Percentiles rank a stretch among this genome's conserved stretches.
phyloP scores from a whole-genome alignment of 176 grass and related monocot species.

The Triticum dicoccoides region DNA sequence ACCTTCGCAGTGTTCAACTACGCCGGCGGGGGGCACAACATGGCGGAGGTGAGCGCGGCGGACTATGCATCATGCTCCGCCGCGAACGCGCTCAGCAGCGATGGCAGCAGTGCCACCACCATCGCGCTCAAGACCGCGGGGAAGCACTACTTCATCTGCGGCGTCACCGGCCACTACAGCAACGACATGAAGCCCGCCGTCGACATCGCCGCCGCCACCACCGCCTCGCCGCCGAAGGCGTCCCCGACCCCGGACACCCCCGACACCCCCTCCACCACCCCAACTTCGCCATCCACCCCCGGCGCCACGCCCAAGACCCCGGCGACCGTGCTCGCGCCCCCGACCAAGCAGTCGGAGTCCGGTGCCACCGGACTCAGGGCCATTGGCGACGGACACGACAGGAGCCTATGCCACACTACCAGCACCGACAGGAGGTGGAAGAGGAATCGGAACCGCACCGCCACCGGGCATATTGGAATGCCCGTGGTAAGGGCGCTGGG shows the following conservation, averaged over 20 bases:
- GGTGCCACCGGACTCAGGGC: slow-evolving; percentile 30
- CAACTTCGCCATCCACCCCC: slow-evolving; percentile 29
- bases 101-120: slow-evolving; percentile 49
- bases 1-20: slow-evolving; percentile 59
- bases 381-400: too few relatives aligned
- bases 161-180: slow-evolving; percentile 59
- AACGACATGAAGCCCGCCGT: slow-evolving; percentile 75
- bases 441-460: too few relatives aligned
- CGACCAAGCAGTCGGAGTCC: slow-evolving; percentile 21
- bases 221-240: slow-evolving; percentile 11
- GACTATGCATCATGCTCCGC: slow-evolving; percentile 70
- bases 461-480: too few relatives aligned
- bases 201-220: slow-evolving; percentile 27
- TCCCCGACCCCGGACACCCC: slow-evolving; percentile 23
- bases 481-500: too few relatives aligned
- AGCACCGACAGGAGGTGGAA: too few relatives aligned
- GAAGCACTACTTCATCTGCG: slow-evolving; percentile 86
- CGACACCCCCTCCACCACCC: not conserved
- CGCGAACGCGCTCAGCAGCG: slow-evolving; percentile 50
- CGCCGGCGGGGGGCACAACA: slow-evolving; percentile 47
- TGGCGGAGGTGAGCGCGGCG: slow-evolving; percentile 60
- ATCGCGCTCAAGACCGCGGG: slow-evolving; percentile 64
- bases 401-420: too few relatives aligned
- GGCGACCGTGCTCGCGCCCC: not conserved
- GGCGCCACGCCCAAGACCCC: slow-evolving; percentile 33